Evolutionary conservation across 306 rosid genomes (phyloP), one percentile per base, ranked within the genome.

Genomic region (Ochetophila trinervis): DNA sequence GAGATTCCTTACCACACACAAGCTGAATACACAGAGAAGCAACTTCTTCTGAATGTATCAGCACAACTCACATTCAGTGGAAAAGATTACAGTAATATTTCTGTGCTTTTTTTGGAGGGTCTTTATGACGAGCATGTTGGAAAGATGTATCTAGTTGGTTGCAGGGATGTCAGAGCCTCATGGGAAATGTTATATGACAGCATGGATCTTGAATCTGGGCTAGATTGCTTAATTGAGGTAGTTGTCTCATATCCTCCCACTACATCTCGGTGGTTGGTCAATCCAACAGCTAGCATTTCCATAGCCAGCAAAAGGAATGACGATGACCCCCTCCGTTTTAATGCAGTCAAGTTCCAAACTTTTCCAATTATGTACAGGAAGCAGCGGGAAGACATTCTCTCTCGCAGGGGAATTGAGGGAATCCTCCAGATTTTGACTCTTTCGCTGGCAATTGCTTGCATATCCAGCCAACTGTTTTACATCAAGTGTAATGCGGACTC

Each of bases 161-260:
- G 98, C 78, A 83, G 95, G 74, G 95, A 87, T 45, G 86, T 87
- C 68, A 78, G 89, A 65, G 89, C 93, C 42, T 86, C 95, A 0
- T 83, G 98, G 97, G 71, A 83, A 60, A 76, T 87, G 62, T 75
- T 89, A 47, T 74, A 63, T 30, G 84, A 81, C 27, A 84, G 93
- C 82, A 76, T 72, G 80, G 89, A 86, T 80, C 91, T 89, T 57
- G 90, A 93, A 71, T 82, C 82, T 51, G 94, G 94, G 64, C 76
- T 89, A 77, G 98, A 93, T 80, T 93, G 97, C 78, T 80, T 48
- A 68, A 80, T 93, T 54, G 80, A 89, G 61, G 89, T 72, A 74
- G 86, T 89, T 65, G 86, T 93, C 57, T 72, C 89, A 5, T 93
- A 93, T 75, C 98, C 98, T 79, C 88, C 97, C 6, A 82, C 95